Evolutionary conservation across 305 asterid genomes (phyloP), one percentile per base, ranked within the genome.

Genomic region (Fraxinus xanthoxyloides): DNA sequence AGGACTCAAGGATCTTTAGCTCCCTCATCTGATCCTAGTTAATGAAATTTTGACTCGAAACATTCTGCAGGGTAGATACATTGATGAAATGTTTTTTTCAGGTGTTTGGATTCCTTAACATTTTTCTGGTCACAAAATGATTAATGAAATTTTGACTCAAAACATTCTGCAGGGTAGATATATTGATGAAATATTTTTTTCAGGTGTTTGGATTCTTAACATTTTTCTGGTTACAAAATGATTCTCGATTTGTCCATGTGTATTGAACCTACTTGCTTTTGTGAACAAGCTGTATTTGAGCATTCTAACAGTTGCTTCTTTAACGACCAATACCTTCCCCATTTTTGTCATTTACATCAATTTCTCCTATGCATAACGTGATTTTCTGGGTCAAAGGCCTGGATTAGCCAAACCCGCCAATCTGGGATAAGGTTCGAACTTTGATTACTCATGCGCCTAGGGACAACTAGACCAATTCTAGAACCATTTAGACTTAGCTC

Each of bases 11-110:
- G 36, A 69, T 69, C 75, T 67, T 26, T 4, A 26, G 8, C 23
- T 72, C 48, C 43, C 13, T 32, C 24, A 3, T 34, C 36, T 17
- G 76, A 72, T 34, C 24, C 3, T 69, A 12, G 38, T 12, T 31
- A 23, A 72, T 72, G 76, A 72, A 72, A 72, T 72, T 72, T 72
- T 72, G 76, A 32, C 46, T 61, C 9, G 24, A 61, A 61, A 61
- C 69, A 61, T 61, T 61, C 31, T 23, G 70, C 70, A 0, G 31
- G 30, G 12, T 26, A 8, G 2, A 6, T 23, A 23, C 31, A 61
- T 17, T 59, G 69, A 21, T 59, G 13, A 59, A 59, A 21, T 6
- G 19, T 40, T 56, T 19, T 21, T 3, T 21, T 19, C 5, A 0
- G 70, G 26, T 19, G 30, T 61, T 61, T 61, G 70, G 70, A 19